These are phyloP conservation scores for Sporobolomyces phaffii DNA, from an alignment of 768 basidiomycete species.

Conservation along the genomic window DNA sequence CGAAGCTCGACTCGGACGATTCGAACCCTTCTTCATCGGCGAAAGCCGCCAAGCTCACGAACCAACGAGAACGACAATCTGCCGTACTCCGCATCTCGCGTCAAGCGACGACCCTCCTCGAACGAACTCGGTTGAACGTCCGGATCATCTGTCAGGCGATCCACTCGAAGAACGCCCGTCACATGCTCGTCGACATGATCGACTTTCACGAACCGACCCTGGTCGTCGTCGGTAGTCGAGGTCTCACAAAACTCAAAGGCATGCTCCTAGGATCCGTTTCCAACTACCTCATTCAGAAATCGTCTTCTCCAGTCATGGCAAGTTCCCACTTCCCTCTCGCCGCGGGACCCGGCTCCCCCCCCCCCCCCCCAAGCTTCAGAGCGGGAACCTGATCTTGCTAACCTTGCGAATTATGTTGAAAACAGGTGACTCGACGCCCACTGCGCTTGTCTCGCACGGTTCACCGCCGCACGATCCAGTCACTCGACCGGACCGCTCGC, in stretches of 20 bases:
- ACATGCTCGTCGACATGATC: conserved; percentile 44
- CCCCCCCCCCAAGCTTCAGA: not conserved
- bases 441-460: conserved; percentile 34
- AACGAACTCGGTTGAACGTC: conserved; percentile 82
- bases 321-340: not conserved
- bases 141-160: conserved; percentile 86
- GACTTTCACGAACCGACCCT: conserved; percentile 43
- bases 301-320: conserved; percentile 31
- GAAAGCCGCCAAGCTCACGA: conserved; percentile 62
- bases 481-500: conserved; percentile 35
- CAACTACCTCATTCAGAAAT: conserved; percentile 41
- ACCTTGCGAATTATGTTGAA: too few relatives aligned
- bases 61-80: conserved; percentile 70
- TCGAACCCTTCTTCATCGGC: conserved; percentile 44
- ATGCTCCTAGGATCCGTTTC: conserved; percentile 41
- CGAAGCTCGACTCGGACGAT: conserved; percentile 52
- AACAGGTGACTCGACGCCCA: conserved; percentile 39
- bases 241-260: conserved; percentile 41
- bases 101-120: conserved; percentile 79
- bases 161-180: conserved; percentile 66
- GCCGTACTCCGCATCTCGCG: conserved; percentile 71
- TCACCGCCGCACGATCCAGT: conserved; percentile 27
- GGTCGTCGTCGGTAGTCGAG: conserved; percentile 42
- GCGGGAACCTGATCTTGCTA: not conserved
- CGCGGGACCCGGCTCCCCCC: too few relatives aligned